Evolutionary conservation across 495 filamentous ascomycete species (phyloP), one percentile per base, ranked within the genome.

Genomic region (Hypoxylon subgilvum): DNA sequence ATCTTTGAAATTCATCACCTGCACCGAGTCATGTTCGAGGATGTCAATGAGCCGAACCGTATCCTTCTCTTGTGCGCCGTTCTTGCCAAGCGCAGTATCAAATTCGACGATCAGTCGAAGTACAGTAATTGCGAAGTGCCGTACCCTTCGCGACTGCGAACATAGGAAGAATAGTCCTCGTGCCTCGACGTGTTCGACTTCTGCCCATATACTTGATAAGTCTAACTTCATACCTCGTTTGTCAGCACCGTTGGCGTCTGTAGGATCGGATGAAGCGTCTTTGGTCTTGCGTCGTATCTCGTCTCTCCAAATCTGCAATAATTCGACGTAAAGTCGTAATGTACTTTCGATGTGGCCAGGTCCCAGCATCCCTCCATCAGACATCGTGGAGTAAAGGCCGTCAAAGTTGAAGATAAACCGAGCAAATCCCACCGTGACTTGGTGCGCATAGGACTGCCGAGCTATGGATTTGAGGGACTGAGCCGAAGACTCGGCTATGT

Each of bases 141-240:
- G 84, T 18, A 99, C 94, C 30, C 86, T 82, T 51, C 90, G 82
- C 7, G 94, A 97, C 57, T 97, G 95, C 0, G 94, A 97, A 69
- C 95, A 97, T 3, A 99, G 73, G 69, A 99, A 97, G 78, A 99
- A 97, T n/a, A 99, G 72, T 0, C 95, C 94, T 69, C 97, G 93
- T 13, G 93, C 92, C 68, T 99, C 94, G 32, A 97, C 88, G 65
- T 97, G 93, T 61, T 99, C 95, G 12, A 97, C 92, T 58, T 97
- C 88, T 3, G 90, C 90, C 74, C 90, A 89, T 10, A 95, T 86
- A 47, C 85, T 88, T 1, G 92, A 94, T 30, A 92, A 73, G 69
- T 98, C 94, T 18, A 97, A 79, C 49, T 93, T 91, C 44, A 91
- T 79, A 3, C 81, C 82, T 10, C 82, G 74, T 52, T 82, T 83